Base-by-base conservation (phyloP, 441 rosid genomes). In the Sinapis alba region DNA sequence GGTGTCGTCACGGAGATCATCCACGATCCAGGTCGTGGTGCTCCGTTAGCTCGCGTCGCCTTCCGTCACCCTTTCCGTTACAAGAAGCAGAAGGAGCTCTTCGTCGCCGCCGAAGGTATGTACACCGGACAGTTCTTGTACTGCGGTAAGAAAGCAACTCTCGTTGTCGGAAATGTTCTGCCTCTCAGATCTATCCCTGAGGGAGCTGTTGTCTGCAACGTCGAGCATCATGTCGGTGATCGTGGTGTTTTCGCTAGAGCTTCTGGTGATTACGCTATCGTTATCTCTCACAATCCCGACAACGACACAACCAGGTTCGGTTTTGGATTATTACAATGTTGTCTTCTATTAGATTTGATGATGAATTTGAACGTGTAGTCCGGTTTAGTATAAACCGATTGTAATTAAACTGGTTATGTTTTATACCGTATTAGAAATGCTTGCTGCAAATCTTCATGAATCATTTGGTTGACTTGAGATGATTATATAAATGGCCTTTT, bases 1-100 rank as follows among this genome's bases (percentile, higher is more conserved):
- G 96, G 96, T 7, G 94, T 90, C 0, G 78, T 90, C 20, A 79
- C 90, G 9, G 96, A 90, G 71, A 81, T 90, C 82, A 71, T 89
- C 32, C 96, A 90, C 79, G 96, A 90, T 65, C 96, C 94, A 0
- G 96, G 96, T 0, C 92, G 96, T 12, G 96, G 96, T 1, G 94
- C 96, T 0, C 96, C 96, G 0, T 76, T 90, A 0, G 96, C 90
- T 16, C 83, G 88, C 4, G 89, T 90, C 7, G 21, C 82, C 1
- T 88, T 90, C 83, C 88, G 96, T 50, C 96, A 88, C 38, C 90
- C 96, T 2, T 90, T 88, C 78, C 86, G 96, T 16, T 90, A 82
- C 81, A 80, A 84, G 87, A 85, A 88, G 67, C 96, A 90, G 84
- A 90, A 90, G 86, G 96, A 90, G 86, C 91, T 90, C 5, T 90